phyloP scores from a whole-genome alignment of 2,329 filamentous ascomycete species.

The Zelopaecilomyces penicillatus region DNA sequence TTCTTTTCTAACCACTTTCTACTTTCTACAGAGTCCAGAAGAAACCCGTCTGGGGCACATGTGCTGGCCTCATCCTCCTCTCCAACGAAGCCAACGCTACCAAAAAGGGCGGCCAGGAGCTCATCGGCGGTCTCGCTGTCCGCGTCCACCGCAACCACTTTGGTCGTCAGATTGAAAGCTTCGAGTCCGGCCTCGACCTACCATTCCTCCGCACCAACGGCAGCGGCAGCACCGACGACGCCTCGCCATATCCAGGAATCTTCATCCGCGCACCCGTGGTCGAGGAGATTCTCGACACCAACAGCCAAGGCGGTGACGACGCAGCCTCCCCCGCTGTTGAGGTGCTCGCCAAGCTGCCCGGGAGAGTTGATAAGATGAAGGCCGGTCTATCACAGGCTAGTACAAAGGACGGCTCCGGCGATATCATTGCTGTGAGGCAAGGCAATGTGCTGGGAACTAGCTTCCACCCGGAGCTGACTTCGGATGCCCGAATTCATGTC shows the following conservation, averaged over 20 bases:
- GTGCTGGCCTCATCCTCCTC: slow-evolving; percentile 86
- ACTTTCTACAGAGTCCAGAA: slow-evolving; percentile 49
- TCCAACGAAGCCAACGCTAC: slow-evolving; percentile 80
- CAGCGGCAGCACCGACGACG: slow-evolving; percentile 17
- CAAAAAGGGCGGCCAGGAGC: slow-evolving; percentile 84
- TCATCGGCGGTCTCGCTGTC: slow-evolving; percentile 87
- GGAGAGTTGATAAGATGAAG: slow-evolving; percentile 29
- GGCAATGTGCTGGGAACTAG: slow-evolving; percentile 90
- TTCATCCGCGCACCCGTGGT: slow-evolving; percentile 95
- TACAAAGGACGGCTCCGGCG: slow-evolving; percentile 43
- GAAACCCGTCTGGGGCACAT: slow-evolving; percentile 91
- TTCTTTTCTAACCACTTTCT: neutral
- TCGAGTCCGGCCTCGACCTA: slow-evolving; percentile 66
- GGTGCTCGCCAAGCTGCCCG: slow-evolving; percentile 43
- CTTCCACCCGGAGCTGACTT: slow-evolving; percentile 90
- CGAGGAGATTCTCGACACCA: slow-evolving; percentile 59
- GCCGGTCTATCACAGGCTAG: slow-evolving; percentile 29
- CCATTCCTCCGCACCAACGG: slow-evolving; percentile 51
- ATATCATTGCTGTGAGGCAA: slow-evolving; percentile 84
- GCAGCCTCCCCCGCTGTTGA: slow-evolving; percentile 29
- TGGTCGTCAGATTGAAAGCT: slow-evolving; percentile 86
- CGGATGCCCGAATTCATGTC: slow-evolving; percentile 77
- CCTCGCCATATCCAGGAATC: slow-evolving; percentile 60
- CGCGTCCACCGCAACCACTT: slow-evolving; percentile 92
- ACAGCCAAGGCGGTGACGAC: neutral